A percentile compares a stretch with the other conserved stretches of the same genome.
Conservation (phyloP, 805 yeast genomes). For the Saturnispora galanensis region DNA sequence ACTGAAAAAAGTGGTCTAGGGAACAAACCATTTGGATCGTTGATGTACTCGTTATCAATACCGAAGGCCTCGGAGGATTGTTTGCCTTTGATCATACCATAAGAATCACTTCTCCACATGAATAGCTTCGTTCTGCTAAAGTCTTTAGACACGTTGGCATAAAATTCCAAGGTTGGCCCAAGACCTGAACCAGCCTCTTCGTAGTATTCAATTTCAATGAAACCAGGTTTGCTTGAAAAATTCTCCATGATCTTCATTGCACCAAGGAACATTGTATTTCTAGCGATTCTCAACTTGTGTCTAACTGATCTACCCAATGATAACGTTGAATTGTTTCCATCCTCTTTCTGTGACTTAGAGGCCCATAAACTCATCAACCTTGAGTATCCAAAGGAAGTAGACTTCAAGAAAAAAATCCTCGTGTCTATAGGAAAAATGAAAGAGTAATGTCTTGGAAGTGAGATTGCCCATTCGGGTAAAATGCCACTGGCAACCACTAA, state of each 20-base stretch:
- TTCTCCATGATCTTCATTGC: slow-evolving; percentile 69
- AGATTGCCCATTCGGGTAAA: slow-evolving; percentile 76
- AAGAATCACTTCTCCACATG: slow-evolving; percentile 57
- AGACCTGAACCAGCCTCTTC: slow-evolving; percentile 94
- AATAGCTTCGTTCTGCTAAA: slow-evolving; percentile 47
- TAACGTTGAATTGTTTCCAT: slow-evolving; percentile 13
- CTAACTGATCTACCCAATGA: slow-evolving; percentile 64
- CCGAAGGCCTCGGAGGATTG: slow-evolving; percentile 2
- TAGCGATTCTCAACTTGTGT: slow-evolving; percentile 68
- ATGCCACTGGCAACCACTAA: slow-evolving; percentile 78
- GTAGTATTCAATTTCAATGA: slow-evolving; percentile 76
- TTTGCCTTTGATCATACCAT: neutral
- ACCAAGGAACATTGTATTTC: slow-evolving; percentile 61
- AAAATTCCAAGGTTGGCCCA: slow-evolving; percentile 94
- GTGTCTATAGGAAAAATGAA: slow-evolving; percentile 81
- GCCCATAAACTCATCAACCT: slow-evolving; percentile 73
- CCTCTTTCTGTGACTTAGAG: slow-evolving; percentile 31
- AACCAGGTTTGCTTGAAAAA: slow-evolving; percentile 71
- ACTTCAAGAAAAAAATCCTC: slow-evolving; percentile 65
- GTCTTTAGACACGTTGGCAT: slow-evolving; percentile 68
- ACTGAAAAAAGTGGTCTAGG: slow-evolving; percentile 48
- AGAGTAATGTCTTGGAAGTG: slow-evolving; percentile 63
- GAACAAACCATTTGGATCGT: slow-evolving; percentile 48
- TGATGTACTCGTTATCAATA: slow-evolving; percentile 27
- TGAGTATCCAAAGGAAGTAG: slow-evolving; percentile 87